Conservation (phyloP, 1,284 basidiomycete genomes). For the Ustilago shanxiensis region DNA sequence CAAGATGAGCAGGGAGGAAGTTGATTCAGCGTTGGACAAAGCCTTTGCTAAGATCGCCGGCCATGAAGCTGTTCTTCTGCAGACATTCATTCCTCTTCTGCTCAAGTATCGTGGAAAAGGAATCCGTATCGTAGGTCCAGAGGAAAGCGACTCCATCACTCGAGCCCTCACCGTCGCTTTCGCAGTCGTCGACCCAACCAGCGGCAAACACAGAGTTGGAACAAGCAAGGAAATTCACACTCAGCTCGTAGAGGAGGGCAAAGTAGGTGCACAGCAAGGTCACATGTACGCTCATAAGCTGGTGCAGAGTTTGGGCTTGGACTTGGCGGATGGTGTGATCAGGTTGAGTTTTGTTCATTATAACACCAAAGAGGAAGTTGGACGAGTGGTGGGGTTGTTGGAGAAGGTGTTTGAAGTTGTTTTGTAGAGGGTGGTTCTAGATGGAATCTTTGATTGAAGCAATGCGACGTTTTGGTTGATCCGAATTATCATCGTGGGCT, state of each 20-base stretch:
- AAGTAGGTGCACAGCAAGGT: conserved; percentile 80
- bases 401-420: conserved; percentile 70
- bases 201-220: conserved; percentile 70
- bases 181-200: conserved; percentile 73
- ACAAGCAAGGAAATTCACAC: conserved; percentile 77
- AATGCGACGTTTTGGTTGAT: too few species aligned
- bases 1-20: neutral
- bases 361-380: conserved; percentile 80
- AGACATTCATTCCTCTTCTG: conserved; percentile 72
- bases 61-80: conserved; percentile 73
- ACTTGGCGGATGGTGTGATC: conserved; percentile 76
- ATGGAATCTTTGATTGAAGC: neutral
- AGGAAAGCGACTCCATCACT: conserved; percentile 58
- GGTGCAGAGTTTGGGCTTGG: conserved; percentile 72
- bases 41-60: conserved; percentile 69
- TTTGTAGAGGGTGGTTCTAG: neutral
- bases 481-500: too few species aligned
- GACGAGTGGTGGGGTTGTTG: conserved; percentile 73
- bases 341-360: conserved; percentile 85
- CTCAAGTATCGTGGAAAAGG: conserved; percentile 71
- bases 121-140: conserved; percentile 76
- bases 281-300: conserved; percentile 83
- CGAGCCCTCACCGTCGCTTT: conserved; percentile 81
- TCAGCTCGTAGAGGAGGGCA: conserved; percentile 73
- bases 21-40: conserved; percentile 56